These are phyloP conservation scores for Puccinia horiana DNA, from an alignment of 1,284 basidiomycete species.

Conservation along the genomic window DNA sequence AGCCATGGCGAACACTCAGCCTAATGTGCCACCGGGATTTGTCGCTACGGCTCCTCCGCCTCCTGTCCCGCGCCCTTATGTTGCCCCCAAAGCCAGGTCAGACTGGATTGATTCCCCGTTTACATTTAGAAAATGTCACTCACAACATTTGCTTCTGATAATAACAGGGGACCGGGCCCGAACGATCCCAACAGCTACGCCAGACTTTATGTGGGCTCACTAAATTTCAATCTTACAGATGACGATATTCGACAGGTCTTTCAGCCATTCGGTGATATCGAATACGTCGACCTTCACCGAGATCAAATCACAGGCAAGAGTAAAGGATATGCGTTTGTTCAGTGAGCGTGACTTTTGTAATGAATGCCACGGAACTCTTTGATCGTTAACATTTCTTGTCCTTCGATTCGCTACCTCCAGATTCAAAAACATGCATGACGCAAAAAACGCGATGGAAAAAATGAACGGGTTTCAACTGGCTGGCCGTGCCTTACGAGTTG, in stretches of 20 bases:
- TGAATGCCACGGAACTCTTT: slow-evolving; percentile 6
- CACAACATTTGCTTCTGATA: slow-evolving; percentile 62
- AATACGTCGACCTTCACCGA: slow-evolving; percentile 95
- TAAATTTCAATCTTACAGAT: slow-evolving; percentile 93
- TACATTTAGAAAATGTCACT: slow-evolving; percentile 61
- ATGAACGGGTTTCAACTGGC: slow-evolving; percentile 99
- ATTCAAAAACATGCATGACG: slow-evolving; percentile 83
- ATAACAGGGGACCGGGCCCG: slow-evolving; percentile 57
- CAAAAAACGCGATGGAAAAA: slow-evolving; percentile 91
- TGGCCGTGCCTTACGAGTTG: slow-evolving; percentile 73
- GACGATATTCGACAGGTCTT: slow-evolving; percentile 98
- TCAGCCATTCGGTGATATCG: slow-evolving; percentile 94
- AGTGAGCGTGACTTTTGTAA: slow-evolving; percentile 71
- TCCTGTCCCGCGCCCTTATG: slow-evolving; percentile 49
- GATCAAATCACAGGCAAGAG: slow-evolving; percentile 77
- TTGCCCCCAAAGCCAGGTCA: slow-evolving; percentile 56
- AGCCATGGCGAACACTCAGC: slow-evolving; percentile 57
- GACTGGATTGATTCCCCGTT: slow-evolving; percentile 74
- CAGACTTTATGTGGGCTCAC: slow-evolving; percentile 91
- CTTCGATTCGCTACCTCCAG: slow-evolving; percentile 59
- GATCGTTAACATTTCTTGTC: neutral
- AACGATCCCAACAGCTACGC: slow-evolving; percentile 62
- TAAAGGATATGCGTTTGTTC: slow-evolving; percentile 97
- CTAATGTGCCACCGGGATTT: slow-evolving; percentile 55
- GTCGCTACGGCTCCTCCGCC: slow-evolving; percentile 61